Evolutionary conservation across 2,329 filamentous ascomycete genomes (phyloP).

Genomic region (Aspergillus clavatus): DNA sequence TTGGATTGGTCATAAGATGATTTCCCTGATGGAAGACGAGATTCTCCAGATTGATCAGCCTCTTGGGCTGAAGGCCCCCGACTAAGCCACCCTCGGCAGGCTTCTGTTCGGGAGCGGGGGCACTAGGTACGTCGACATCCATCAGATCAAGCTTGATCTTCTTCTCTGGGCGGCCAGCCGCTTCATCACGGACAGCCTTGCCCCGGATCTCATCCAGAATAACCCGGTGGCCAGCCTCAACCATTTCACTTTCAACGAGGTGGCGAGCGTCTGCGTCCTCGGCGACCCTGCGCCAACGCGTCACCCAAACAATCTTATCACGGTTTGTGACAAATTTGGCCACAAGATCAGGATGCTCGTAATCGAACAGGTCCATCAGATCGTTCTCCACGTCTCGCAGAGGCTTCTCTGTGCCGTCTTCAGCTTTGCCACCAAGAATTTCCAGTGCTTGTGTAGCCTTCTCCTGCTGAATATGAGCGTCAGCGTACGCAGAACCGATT

Average conservation of each 20-base stretch:
- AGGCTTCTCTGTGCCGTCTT: conserved; percentile 74
- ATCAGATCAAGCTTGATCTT: conserved; percentile 81
- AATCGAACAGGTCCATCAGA: conserved; percentile 96
- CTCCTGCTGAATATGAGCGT: conserved; percentile 88
- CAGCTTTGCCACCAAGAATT: conserved; percentile 70
- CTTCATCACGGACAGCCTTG: conserved; percentile 54
- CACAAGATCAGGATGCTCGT: conserved; percentile 90
- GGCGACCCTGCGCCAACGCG: conserved; percentile 75
- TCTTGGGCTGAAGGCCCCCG: conserved; percentile 79
- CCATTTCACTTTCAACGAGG: conserved; percentile 84
- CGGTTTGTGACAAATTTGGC: conserved; percentile 86
- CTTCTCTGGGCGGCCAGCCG: conserved; percentile 60
- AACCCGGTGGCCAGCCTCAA: conserved; percentile 75
- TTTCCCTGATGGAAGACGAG: conserved; percentile 97
- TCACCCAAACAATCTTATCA: conserved; percentile 94
- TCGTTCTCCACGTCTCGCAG: conserved; percentile 96
- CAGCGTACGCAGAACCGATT: conserved; percentile 80
- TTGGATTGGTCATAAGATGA: conserved; percentile 98
- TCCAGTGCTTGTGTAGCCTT: conserved; percentile 82
- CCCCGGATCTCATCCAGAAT: conserved; percentile 86
- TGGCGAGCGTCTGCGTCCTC: conserved; percentile 67
- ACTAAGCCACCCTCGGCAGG: conserved; percentile 63
- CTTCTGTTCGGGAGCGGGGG: conserved; percentile 52
- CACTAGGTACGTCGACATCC: conserved; percentile 74
- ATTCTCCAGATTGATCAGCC: conserved; percentile 89